Base-by-base conservation (phyloP, 345 rosid species). In the Eutrema heterophyllum region DNA sequence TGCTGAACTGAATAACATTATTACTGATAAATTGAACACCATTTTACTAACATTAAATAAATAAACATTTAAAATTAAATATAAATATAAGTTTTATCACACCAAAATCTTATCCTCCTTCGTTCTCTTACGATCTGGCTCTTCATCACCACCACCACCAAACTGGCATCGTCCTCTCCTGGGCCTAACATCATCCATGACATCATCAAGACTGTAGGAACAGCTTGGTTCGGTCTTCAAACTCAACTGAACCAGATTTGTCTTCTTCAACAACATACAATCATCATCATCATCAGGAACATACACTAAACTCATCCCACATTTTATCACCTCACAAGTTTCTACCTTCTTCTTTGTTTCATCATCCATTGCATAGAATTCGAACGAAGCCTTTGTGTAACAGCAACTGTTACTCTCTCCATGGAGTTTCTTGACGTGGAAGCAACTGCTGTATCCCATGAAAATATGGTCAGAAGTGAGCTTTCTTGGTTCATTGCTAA, bases 301-400 rank as follows among this genome's bases (percentile, higher is more conserved):
- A 65, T 77, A 71, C 43, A 79, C 55, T 64, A 74, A 39, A 73
- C 68, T 56, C 64, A 79, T 61, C 32, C 82, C 82, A 74, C 72
- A 69, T 60, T 71, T 63, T 10, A 67, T 65, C 38, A 79, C 72
- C 29, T 68, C 74, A 54, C 68, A 75, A 35, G 33, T 61, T 18
- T 75, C 64, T 10, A 79, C 5, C 45, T 64, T 63, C 43, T 53
- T 55, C 5, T 14, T 66, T 8, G 30, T 63, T 24, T 75, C 78
- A 68, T 78, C 81, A 66, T 64, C 70, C 0, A 65, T 65, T 8
- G 33, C 77, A 26, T 52, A 72, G 66, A 78, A 78, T 14, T 78
- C 64, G 12, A 72, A 78, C 1, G 66, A 72, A 50, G 77, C 74
- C 55, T 72, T 66, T 39, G 80, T 70, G 61, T 77, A 71, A 59